phyloP scores from a whole-genome alignment of 495 filamentous ascomycete species.

The Daldinia bambusicola region DNA sequence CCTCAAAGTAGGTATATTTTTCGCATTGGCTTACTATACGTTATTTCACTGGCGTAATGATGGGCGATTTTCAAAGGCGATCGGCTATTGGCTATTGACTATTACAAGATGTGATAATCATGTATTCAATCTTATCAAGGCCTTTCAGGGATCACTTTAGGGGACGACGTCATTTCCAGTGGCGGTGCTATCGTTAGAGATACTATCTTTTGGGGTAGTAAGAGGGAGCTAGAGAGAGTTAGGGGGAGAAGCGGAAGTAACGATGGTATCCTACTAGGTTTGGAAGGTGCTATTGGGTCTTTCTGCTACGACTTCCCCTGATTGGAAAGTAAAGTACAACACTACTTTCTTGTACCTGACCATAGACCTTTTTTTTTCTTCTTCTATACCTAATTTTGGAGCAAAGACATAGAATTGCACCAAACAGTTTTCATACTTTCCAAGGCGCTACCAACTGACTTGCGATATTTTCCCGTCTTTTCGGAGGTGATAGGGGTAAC shows the following conservation, averaged over 20 bases:
- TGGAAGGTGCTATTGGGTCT: slow-evolving; percentile 38
- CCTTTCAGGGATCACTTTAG: background rate
- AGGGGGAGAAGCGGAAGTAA: slow-evolving; percentile 13
- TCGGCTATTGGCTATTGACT: slow-evolving; percentile 10
- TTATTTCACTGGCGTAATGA: slow-evolving; percentile 18
- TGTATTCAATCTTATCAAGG: slow-evolving; percentile 33
- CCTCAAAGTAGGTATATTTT: slow-evolving; percentile 17
- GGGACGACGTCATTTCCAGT: slow-evolving; percentile 19
- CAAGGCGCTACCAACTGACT: background rate
- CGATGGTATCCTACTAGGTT: slow-evolving; percentile 38
- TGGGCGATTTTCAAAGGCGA: slow-evolving; percentile 13
- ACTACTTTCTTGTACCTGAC: slow-evolving; percentile 30
- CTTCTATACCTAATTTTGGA: slow-evolving; percentile 11
- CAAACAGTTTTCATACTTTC: slow-evolving; percentile 23
- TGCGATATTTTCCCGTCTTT: background rate
- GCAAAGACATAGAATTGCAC: slow-evolving; percentile 15
- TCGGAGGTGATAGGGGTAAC: background rate
- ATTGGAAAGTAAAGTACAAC: slow-evolving; percentile 37
- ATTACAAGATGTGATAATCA: slow-evolving; percentile 31
- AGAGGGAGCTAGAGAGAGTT: slow-evolving; percentile 8
- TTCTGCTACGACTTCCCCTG: slow-evolving; percentile 35
- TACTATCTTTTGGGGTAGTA: slow-evolving; percentile 8
- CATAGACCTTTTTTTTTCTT: slow-evolving; percentile 1
- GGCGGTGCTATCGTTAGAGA: slow-evolving; percentile 6
- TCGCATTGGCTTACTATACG: slow-evolving; percentile 29